Evolutionary conservation across 192 early-diverging fungal genomes (phyloP).

Genomic region (Coemansia sp.): DNA sequence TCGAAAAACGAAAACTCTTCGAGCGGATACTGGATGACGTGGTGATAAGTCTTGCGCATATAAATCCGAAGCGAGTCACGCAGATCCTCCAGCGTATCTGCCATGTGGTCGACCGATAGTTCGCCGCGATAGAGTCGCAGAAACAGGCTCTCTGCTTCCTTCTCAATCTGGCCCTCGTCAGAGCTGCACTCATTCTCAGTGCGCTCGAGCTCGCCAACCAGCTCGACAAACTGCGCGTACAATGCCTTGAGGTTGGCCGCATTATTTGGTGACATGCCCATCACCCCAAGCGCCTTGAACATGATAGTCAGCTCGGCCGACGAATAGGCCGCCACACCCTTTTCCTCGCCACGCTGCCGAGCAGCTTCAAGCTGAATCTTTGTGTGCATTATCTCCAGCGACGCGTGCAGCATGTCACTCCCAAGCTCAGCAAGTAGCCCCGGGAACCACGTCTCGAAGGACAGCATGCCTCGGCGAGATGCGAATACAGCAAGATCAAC

Average conservation of each 20-base stretch:
- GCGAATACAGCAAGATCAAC: conserved; percentile 56
- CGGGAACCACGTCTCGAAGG: conserved; percentile 55
- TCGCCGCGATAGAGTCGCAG: conserved; percentile 55
- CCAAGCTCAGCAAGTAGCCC: conserved; percentile 49
- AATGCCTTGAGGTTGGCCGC: conserved; percentile 56
- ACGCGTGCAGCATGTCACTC: conserved; percentile 49
- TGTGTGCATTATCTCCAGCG: conserved; percentile 51
- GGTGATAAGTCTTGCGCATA: conserved; percentile 82
- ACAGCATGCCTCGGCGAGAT: conserved; percentile 49
- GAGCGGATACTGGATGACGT: conserved; percentile 91
- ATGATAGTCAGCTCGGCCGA: conserved; percentile 48
- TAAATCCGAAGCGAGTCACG: conserved; percentile 72
- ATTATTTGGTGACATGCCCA: conserved; percentile 53
- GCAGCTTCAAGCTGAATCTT: conserved; percentile 55
- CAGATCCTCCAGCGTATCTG: conserved; percentile 77
- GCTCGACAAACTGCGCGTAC: conserved; percentile 50
- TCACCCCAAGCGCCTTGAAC: conserved; percentile 40
- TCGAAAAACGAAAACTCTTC: conserved; percentile 96
- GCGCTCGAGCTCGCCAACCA: conserved; percentile 40
- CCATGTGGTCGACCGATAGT: conserved; percentile 76
- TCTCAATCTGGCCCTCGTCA: conserved; percentile 49
- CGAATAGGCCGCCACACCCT: conserved; percentile 28
- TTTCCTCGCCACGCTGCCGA: conserved; percentile 53
- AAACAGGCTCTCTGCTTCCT: conserved; percentile 55
- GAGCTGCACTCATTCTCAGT: conserved; percentile 37